phyloP scores from a whole-genome alignment of 257 asterid genomes.

The Capsicum baccatum region DNA sequence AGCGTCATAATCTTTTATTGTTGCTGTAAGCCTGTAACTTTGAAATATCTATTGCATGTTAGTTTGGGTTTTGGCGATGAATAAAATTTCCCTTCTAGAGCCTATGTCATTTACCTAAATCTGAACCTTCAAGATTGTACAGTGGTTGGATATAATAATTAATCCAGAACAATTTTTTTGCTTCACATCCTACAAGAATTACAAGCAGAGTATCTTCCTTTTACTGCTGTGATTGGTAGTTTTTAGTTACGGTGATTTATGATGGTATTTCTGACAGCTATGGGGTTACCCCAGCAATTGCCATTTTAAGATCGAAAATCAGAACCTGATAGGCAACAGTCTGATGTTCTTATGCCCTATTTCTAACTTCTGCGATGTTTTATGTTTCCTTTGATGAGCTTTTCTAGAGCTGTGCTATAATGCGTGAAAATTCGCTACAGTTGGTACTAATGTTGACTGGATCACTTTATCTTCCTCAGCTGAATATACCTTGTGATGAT shows the following conservation, averaged over 20 bases:
- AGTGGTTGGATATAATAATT: background rate
- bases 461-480: constrained; percentile 19
- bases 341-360: constrained; percentile 9
- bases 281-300: background rate
- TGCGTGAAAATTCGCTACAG: background rate
- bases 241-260: background rate
- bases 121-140: background rate
- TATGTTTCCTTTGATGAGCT: constrained; percentile 18
- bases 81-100: constrained; percentile 14
- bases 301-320: background rate
- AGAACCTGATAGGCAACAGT: constrained; percentile 5
- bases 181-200: background rate
- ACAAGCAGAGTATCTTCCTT: constrained; percentile 7
- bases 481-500: constrained; percentile 16
- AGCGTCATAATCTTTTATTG: background rate
- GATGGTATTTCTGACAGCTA: background rate
- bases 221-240: background rate
- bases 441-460: background rate
- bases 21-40: constrained; percentile 12
- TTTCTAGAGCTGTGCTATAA: background rate
- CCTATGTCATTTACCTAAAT: constrained; percentile 10
- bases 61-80: background rate
- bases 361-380: background rate
- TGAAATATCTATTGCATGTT: background rate
- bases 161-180: background rate